Conservation (phyloP, 2,329 filamentous ascomycete genomes). For the Clonostachys byssicola region DNA sequence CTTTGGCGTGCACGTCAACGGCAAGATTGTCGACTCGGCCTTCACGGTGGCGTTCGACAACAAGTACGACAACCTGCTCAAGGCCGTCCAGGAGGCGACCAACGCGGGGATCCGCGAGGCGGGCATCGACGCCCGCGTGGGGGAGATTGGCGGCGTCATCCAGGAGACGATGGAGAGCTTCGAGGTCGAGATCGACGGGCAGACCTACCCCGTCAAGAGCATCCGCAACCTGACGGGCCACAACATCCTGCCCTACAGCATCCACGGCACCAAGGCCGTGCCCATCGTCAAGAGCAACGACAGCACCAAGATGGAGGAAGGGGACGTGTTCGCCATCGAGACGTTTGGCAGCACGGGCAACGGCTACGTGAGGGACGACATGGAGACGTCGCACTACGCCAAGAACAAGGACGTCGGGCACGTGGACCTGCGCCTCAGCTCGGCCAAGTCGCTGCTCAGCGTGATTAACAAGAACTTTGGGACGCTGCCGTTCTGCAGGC, state of each 20-base stretch:
- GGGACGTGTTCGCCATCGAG: constrained; percentile 92
- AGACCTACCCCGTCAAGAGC: constrained; percentile 74
- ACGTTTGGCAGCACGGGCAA: constrained; percentile 93
- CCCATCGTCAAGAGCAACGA: constrained; percentile 88
- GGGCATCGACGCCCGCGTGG: constrained; percentile 86
- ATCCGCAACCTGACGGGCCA: constrained; percentile 88
- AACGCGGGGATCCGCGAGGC: constrained; percentile 82
- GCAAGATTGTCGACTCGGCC: constrained; percentile 75
- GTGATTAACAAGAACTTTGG: constrained; percentile 97
- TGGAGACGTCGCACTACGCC: constrained; percentile 88
- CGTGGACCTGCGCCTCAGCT: constrained; percentile 71
- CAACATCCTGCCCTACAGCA: constrained; percentile 83
- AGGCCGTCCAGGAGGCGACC: constrained; percentile 70
- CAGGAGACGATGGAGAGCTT: constrained; percentile 94
- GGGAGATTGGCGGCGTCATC: constrained; percentile 78
- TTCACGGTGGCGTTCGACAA: constrained; percentile 76
- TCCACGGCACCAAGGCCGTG: constrained; percentile 89
- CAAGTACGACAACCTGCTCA: constrained; percentile 69
- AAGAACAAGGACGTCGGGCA: constrained; percentile 69
- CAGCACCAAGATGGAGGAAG: constrained; percentile 96
- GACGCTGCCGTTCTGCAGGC: constrained; percentile 83
- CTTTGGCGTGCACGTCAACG: constrained; percentile 77
- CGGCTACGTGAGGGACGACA: constrained; percentile 82
- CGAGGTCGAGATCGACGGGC: constrained; percentile 78
- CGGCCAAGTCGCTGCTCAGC: constrained; percentile 79